Percentiles rank a stretch among this genome's conserved stretches.
phyloP scores from a whole-genome alignment of 805 yeast species.

The Myxozyma sirexii region DNA sequence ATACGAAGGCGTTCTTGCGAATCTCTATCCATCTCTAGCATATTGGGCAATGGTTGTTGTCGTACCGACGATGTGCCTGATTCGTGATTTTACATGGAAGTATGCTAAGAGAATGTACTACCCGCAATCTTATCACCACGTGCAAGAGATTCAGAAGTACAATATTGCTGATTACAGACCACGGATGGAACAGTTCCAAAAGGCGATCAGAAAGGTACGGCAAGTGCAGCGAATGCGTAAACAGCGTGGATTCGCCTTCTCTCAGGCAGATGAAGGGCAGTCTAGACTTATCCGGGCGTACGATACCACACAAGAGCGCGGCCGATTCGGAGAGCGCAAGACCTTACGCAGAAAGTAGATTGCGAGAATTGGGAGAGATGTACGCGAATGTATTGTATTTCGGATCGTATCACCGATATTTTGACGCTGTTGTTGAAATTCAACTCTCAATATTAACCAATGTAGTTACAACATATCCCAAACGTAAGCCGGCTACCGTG shows the following conservation, averaged over 20 bases:
- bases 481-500: no score
- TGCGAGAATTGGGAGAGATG: no score
- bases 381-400: no score
- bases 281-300: conserved; percentile 89
- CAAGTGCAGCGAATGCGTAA: conserved; percentile 98
- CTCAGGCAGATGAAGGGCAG: conserved; percentile 94
- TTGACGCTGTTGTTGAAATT: no score
- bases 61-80: conserved; percentile 72
- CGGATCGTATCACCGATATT: no score
- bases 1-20: conserved; percentile 75
- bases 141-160: conserved; percentile 94
- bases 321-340: conserved; percentile 65
- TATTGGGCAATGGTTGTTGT: conserved; percentile 85
- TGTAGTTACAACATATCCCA: no score
- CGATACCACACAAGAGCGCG: conserved; percentile 86
- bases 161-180: conserved; percentile 93
- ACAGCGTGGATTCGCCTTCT: conserved; percentile 97
- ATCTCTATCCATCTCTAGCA: conserved; percentile 71
- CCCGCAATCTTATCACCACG: conserved; percentile 92
- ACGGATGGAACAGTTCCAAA: conserved; percentile 95
- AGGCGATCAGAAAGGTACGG: conserved; percentile 93
- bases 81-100: conserved; percentile 92
- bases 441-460: no score
- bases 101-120: conserved; percentile 87
- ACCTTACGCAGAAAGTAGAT: conserved; percentile 19